Conservation (phyloP, 305 asterid genomes). For the Fraxinus velutina region DNA sequence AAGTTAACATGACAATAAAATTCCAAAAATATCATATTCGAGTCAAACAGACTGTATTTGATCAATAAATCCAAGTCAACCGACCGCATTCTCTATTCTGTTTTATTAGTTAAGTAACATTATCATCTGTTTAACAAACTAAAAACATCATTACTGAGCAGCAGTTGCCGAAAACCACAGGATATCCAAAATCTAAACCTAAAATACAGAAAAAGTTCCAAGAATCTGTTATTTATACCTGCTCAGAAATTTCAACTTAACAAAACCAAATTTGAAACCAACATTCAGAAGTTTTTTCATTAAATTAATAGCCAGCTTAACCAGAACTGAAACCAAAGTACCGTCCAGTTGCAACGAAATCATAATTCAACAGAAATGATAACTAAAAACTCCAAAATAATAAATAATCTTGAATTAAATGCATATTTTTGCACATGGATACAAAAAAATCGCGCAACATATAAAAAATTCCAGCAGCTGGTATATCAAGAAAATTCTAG, state of each 20-base stretch:
- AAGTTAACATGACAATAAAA: background rate
- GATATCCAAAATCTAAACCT: background rate
- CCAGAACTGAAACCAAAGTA: background rate
- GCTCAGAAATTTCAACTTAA: slow-evolving; percentile 5
- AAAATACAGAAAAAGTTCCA: background rate
- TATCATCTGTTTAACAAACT: slow-evolving; percentile 8
- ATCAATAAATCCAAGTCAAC: slow-evolving; percentile 12
- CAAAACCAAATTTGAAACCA: background rate
- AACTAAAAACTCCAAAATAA: background rate
- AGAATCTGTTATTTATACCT: slow-evolving; percentile 1
- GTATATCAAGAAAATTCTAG: background rate
- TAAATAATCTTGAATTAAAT: background rate
- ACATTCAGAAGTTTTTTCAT: background rate
- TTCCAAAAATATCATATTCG: background rate
- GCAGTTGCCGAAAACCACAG: background rate
- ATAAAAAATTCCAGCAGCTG: background rate
- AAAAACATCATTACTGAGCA: background rate
- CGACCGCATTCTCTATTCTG: background rate
- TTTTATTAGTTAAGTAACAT: background rate
- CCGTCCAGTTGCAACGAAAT: background rate
- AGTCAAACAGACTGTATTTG: background rate
- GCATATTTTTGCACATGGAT: background rate
- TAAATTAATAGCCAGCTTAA: background rate
- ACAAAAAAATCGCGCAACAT: background rate
- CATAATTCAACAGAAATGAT: background rate